phyloP scores from a whole-genome alignment of 2,329 filamentous ascomycete genomes.

The Aspergillus pseudoglaucus region DNA sequence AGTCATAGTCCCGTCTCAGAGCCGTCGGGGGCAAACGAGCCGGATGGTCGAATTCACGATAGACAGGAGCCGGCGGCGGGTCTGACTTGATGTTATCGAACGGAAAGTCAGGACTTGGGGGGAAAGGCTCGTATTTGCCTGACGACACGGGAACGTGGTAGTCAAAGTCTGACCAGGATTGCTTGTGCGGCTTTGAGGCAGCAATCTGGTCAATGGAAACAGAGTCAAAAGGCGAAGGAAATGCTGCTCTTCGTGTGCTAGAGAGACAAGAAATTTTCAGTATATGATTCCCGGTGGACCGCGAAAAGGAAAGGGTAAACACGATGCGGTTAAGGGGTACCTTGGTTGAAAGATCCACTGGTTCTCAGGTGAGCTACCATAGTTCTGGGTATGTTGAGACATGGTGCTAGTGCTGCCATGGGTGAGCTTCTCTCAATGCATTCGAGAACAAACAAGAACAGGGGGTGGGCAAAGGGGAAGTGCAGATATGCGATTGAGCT shows the following conservation, averaged over 20 bases:
- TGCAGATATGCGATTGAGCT: slow-evolving; percentile 17
- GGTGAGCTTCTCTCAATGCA: slow-evolving; percentile 18
- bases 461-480: background rate
- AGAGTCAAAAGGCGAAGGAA: slow-evolving; percentile 22
- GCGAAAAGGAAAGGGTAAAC: background rate
- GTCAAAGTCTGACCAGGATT: slow-evolving; percentile 25
- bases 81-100: slow-evolving; percentile 13
- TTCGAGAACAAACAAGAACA: background rate
- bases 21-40: slow-evolving; percentile 24
- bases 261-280: slow-evolving; percentile 14
- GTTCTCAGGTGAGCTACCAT: slow-evolving; percentile 19
- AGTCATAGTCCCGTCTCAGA: slow-evolving; percentile 27
- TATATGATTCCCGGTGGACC: slow-evolving; percentile 2
- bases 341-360: slow-evolving; percentile 33
- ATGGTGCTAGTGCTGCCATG: slow-evolving; percentile 16
- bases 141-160: slow-evolving; percentile 21
- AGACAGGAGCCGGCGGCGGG: slow-evolving; percentile 11
- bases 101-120: slow-evolving; percentile 23
- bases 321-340: slow-evolving; percentile 17
- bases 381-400: slow-evolving; percentile 24
- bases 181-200: slow-evolving; percentile 13
- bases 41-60: slow-evolving; percentile 30
- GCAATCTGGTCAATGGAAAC: slow-evolving; percentile 22
- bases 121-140: slow-evolving; percentile 22
- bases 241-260: slow-evolving; percentile 27